Evolutionary conservation across 805 yeast species (phyloP).

Genomic region (Sugiyamaella americana): DNA sequence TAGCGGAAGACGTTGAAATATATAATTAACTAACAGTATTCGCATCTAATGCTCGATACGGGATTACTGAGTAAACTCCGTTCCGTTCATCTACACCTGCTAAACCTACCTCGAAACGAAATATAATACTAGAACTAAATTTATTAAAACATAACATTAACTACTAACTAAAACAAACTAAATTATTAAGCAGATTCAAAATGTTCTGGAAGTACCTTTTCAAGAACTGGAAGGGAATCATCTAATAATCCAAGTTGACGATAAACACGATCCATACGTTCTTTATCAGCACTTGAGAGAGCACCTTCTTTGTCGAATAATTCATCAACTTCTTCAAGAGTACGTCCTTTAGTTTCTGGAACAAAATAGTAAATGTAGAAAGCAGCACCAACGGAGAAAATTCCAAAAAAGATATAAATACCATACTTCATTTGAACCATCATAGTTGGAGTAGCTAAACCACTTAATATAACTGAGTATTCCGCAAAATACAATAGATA

Average conservation of each 20-base stretch:
- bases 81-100: no score
- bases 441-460: slow-evolving; percentile 68
- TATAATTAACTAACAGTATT: no score
- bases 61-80: no score
- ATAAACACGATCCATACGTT: slow-evolving; percentile 21
- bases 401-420: slow-evolving; percentile 24
- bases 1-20: no score
- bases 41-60: no score
- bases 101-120: no score
- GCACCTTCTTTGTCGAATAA: slow-evolving; percentile 31
- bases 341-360: slow-evolving; percentile 71
- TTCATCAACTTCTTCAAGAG: slow-evolving; percentile 74
- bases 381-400: slow-evolving; percentile 20
- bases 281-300: slow-evolving; percentile 20
- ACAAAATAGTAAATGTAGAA: slow-evolving; percentile 56
- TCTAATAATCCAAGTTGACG: slow-evolving; percentile 17
- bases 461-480: no score
- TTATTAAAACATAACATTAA: no score
- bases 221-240: slow-evolving; percentile 10
- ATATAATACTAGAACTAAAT: no score
- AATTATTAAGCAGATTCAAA: neutral
- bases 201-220: slow-evolving; percentile 1
- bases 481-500: no score
- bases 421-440: slow-evolving; percentile 29
- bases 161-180: neutral